Percentiles rank a stretch among this genome's conserved stretches.
These are phyloP conservation scores for Diaporthe eres DNA, from an alignment of 2,329 filamentous ascomycete species.

Conservation along the genomic window DNA sequence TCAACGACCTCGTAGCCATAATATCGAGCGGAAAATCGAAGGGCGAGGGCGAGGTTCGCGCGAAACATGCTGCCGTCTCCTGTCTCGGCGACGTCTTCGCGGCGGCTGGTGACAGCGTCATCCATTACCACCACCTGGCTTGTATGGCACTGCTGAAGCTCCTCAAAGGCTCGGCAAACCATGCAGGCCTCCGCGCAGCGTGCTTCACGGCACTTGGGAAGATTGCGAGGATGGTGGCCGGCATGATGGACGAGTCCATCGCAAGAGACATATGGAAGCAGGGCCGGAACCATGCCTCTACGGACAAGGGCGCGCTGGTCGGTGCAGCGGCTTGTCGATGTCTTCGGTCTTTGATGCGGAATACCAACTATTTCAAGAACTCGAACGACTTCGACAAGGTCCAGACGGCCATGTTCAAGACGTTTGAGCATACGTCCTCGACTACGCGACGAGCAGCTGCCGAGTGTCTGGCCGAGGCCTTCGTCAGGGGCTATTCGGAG, in stretches of 20 bases:
- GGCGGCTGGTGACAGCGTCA: constrained; percentile 93
- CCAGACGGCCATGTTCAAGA: constrained; percentile 86
- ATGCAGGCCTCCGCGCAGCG: constrained; percentile 86
- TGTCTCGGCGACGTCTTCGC: constrained; percentile 92
- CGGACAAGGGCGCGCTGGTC: constrained; percentile 87
- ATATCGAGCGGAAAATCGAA: constrained; percentile 81
- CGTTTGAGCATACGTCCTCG: constrained; percentile 82
- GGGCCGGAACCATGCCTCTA: constrained; percentile 79
- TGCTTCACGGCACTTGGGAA: constrained; percentile 83
- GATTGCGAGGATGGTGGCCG: constrained; percentile 80
- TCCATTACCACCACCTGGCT: constrained; percentile 83
- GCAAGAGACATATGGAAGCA: constrained; percentile 97
- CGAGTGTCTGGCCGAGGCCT: constrained; percentile 84
- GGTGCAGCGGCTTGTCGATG: constrained; percentile 85
- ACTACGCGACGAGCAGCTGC: constrained; percentile 88
- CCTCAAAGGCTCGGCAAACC: constrained; percentile 82
- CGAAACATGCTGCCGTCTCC: constrained; percentile 88
- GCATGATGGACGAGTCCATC: constrained; percentile 84
- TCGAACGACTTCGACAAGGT: constrained; percentile 91
- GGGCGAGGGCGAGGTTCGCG: constrained; percentile 80
- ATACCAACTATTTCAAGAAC: constrained; percentile 88
- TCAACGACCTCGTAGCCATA: constrained; percentile 86
- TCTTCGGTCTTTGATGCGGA: constrained; percentile 78
- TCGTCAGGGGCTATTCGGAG: constrained; percentile 85
- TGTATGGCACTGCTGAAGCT: constrained; percentile 82